Base-by-base conservation (phyloP, 345 rosid species). In the Hypericum androsaemum region DNA sequence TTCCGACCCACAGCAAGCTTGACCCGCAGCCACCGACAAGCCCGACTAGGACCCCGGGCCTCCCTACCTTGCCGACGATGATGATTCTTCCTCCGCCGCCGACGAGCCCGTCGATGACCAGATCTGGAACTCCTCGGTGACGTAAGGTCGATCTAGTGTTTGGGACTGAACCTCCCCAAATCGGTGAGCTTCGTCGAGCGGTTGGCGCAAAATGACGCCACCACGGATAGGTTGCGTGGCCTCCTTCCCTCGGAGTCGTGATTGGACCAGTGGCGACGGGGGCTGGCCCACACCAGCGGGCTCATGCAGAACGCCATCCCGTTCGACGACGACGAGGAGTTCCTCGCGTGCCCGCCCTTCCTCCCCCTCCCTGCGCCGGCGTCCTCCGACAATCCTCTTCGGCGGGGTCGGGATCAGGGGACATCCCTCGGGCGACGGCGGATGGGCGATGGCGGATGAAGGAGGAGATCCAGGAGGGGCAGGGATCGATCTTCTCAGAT, bases 211-310 rank as follows among this genome's bases (percentile, higher is more conserved):
- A 66, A 81, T 22, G 90, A 72, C 64, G 90, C 79, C 64, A 90
- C 95, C 46, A 75, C 60, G 0, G 94, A 81, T 5, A 85, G 67
- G 58, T 79, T 83, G 12, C 94, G 94, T 1, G 32, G 32, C 32
- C 32, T 22, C 2, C 2, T 4, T 4, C 32, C 32, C 32, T 22
- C 32, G 32, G 32, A 22, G 32, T n/a, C n/a, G n/a, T 82, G 79
- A 42, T 54, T 80, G 32, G 32, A 22, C 80, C 88, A 74, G 15
- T 72, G 72, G 54, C 73, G 65, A 59, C 64, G 74, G n/a, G 97
- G 98, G 62, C 94, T 94, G 38, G 89, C 77, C 67, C 99, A 77
- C 50, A 88, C 89, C 12, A 94, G 67, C 35, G 99, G 99, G 63
- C 94, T 88, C 70, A 92, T 60, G 65, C 97, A 92, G 66, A 92